Evolutionary conservation across 2,329 filamentous ascomycete genomes (phyloP).

Genomic region (Hypocreales sp.): DNA sequence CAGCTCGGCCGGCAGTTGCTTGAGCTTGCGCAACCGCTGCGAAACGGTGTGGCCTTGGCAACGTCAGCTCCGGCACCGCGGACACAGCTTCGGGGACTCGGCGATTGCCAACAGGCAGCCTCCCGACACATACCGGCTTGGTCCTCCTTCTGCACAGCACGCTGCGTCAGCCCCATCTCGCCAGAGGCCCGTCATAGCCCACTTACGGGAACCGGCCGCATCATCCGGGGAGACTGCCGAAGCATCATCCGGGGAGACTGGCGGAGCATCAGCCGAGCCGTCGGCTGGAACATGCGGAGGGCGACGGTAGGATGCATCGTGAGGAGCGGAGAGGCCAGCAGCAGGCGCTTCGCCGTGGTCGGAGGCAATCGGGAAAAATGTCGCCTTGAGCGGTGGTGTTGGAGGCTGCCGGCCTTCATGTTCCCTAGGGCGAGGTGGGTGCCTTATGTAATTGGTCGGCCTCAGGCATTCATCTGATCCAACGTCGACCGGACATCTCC

Average conservation of each 20-base stretch:
- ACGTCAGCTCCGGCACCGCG: too few species aligned
- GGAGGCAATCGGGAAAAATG: constrained; percentile 17
- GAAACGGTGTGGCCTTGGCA: constrained; percentile 82
- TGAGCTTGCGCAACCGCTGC: constrained; percentile 80
- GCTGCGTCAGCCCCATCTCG: constrained; percentile 10
- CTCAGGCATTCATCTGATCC: constrained; percentile 21
- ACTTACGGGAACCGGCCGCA: constrained; percentile 57
- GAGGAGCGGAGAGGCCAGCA: constrained; percentile 15
- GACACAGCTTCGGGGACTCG: too few species aligned
- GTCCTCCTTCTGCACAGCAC: constrained; percentile 41
- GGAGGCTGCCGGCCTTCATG: constrained; percentile 15
- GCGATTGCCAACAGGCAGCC: too few species aligned
- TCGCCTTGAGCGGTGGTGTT: constrained; percentile 11
- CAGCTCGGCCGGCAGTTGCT: constrained; percentile 85
- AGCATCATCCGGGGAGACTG: constrained; percentile 50
- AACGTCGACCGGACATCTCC: constrained; percentile 21
- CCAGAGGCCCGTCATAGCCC: constrained; percentile 1
- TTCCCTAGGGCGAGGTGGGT: constrained; percentile 11
- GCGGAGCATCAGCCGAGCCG: constrained; percentile 49
- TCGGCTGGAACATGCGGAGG: constrained; percentile 52
- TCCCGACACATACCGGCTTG: constrained; percentile 43
- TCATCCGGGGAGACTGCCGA: constrained; percentile 48
- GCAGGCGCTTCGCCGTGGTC: constrained; percentile 10
- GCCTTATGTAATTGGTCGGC: constrained; percentile 22
- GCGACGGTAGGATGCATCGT: constrained; percentile 51